Percentiles rank a stretch among this genome's conserved stretches.
Conservation (phyloP, 2,329 filamentous ascomycete genomes). For the Arthrobotrys pseudoclavata region DNA sequence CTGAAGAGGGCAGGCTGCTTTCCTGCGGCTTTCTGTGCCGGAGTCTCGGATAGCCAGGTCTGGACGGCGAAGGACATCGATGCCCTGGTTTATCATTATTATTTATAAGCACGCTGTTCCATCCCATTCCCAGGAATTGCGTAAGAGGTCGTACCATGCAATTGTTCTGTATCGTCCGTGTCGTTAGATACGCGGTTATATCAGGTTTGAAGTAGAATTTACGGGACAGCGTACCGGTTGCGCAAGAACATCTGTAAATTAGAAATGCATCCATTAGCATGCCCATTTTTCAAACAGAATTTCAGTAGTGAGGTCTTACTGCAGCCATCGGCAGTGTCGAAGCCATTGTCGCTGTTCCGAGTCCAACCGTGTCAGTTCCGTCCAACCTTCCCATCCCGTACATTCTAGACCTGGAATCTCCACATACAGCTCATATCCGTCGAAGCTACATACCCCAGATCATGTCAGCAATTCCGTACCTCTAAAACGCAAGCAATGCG, state of each 20-base stretch:
- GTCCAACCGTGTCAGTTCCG: slow-evolving; percentile 14
- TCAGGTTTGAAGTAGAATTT: background rate
- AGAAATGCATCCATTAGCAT: background rate
- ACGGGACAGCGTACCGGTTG: slow-evolving; percentile 32
- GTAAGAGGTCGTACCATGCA: slow-evolving; percentile 20
- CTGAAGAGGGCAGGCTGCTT: slow-evolving; percentile 55
- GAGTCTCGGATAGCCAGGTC: slow-evolving; percentile 54
- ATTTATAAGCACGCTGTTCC: background rate
- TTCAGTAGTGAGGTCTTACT: slow-evolving; percentile 3
- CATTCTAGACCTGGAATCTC: background rate
- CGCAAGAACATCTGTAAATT: slow-evolving; percentile 51
- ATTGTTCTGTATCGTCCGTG: slow-evolving; percentile 29
- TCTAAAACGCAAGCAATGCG: background rate
- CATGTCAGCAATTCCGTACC: background rate
- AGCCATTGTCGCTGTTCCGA: slow-evolving; percentile 46
- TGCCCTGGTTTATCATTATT: slow-evolving; percentile 24
- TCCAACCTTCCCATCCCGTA: background rate
- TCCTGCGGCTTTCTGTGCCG: slow-evolving; percentile 39
- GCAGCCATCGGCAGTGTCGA: slow-evolving; percentile 56
- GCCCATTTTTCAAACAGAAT: background rate
- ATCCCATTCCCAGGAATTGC: background rate
- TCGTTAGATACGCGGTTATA: slow-evolving; percentile 1
- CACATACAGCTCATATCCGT: slow-evolving; percentile 39
- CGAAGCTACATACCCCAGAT: slow-evolving; percentile 27
- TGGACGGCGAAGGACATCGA: slow-evolving; percentile 58